Percentiles rank a stretch among this genome's conserved stretches.
phyloP scores from a whole-genome alignment of 805 yeast genomes.

The Hanseniaspora taiwanica region DNA sequence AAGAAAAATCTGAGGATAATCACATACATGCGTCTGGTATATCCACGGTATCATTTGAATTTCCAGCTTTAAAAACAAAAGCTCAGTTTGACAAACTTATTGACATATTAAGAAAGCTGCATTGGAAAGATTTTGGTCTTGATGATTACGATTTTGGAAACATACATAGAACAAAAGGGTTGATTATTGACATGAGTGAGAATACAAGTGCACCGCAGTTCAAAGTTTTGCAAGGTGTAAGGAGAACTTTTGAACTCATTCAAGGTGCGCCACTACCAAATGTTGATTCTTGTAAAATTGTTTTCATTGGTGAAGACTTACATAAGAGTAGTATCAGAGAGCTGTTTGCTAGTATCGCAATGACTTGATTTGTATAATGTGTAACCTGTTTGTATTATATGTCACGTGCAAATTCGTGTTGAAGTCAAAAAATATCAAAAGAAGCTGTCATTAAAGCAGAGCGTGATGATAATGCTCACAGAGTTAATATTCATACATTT shows the following conservation, averaged over 20 bases:
- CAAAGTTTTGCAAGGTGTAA: conserved; percentile 76
- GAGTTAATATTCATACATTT: no score
- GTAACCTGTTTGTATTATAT: no score
- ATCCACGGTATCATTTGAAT: conserved; percentile 38
- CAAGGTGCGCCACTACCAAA: conserved; percentile 21
- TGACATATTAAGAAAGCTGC: conserved; percentile 47
- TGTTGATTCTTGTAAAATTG: conserved; percentile 40
- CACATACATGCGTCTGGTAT: conserved; percentile 38
- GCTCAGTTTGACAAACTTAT: conserved; percentile 38
- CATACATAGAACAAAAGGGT: conserved; percentile 74
- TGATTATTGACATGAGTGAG: conserved; percentile 31
- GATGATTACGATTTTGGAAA: conserved; percentile 37
- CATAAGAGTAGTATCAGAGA: conserved; percentile 10
- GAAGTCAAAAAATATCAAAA: no score
- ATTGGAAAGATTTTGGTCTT: conserved; percentile 54
- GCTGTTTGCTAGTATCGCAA: no score
- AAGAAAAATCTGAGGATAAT: conserved; percentile 11
- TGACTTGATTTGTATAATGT: no score
- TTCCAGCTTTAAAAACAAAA: conserved; percentile 26
- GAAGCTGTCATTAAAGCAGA: no score
- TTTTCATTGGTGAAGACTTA: conserved; percentile 62
- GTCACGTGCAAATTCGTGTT: no score
- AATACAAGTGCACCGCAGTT: conserved; percentile 17
- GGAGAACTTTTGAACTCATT: conserved; percentile 79
- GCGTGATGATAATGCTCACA: no score